Conservation (phyloP, 164 flowering plant genomes). For the Tinospora cordifolia region DNA sequence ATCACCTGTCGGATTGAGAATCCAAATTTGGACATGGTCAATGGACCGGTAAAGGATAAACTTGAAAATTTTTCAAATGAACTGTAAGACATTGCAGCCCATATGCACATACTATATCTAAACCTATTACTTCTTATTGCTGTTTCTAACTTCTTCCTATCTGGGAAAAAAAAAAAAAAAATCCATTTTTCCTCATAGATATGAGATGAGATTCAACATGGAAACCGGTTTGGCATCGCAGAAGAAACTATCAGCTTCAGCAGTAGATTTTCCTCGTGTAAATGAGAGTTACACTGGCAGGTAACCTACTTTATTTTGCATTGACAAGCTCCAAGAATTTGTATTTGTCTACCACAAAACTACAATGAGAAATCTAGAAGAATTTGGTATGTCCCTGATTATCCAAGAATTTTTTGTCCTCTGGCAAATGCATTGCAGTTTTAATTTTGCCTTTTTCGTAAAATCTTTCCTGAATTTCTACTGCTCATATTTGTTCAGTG, state of each 20-base stretch:
- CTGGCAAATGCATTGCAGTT: neutral
- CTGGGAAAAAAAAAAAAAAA: no score
- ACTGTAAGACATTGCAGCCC: constrained; percentile 47
- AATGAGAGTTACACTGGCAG: constrained; percentile 90
- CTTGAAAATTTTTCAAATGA: constrained; percentile 63
- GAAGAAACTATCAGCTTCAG: constrained; percentile 63
- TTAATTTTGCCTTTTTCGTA: no score
- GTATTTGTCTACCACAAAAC: neutral
- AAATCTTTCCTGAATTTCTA: neutral
- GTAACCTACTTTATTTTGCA: constrained; percentile 23
- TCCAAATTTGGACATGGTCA: constrained; percentile 69
- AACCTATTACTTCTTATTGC: neutral
- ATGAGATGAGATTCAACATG: constrained; percentile 93
- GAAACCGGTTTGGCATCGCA: constrained; percentile 80
- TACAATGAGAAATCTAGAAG: neutral
- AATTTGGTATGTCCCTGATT: neutral
- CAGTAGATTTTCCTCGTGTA: constrained; percentile 89
- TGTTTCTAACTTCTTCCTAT: neutral
- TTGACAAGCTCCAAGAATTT: neutral
- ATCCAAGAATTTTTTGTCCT: neutral
- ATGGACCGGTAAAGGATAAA: constrained; percentile 51
- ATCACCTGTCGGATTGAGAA: constrained; percentile 79
- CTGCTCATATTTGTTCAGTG: no score
- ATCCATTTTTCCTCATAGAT: constrained; percentile 39
- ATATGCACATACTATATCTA: neutral